These are phyloP conservation scores for Citrus trifoliata DNA, from an alignment of 345 rosid genomes.

Conservation along the genomic window DNA sequence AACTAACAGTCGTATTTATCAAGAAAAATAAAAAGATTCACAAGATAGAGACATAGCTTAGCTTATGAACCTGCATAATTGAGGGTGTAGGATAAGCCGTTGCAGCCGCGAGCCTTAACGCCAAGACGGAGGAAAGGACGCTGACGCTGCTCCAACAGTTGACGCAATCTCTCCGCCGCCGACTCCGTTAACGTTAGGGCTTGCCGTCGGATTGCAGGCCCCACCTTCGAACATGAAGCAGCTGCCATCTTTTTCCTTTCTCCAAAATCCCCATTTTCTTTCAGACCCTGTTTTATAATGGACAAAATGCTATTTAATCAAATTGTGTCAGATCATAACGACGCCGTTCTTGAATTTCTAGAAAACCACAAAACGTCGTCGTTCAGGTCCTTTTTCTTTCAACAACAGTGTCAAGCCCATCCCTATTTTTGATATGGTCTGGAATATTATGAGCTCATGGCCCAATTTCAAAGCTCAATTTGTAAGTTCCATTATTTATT, in stretches of 20 bases:
- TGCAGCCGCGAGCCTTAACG: constrained; percentile 85
- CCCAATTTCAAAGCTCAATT: too few species aligned
- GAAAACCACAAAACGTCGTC: neutral
- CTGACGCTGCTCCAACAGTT: constrained; percentile 68
- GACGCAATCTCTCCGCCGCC: constrained; percentile 64
- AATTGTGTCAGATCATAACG: too few species aligned
- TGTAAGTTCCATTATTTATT: too few species aligned
- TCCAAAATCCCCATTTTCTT: neutral
- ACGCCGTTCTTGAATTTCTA: neutral
- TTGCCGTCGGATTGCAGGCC: constrained; percentile 46
- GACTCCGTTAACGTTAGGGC: constrained; percentile 61
- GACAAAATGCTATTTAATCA: too few species aligned
- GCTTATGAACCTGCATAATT: constrained; percentile 59
- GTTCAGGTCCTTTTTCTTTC: too few species aligned
- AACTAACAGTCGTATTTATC: neutral
- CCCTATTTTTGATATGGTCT: too few species aligned
- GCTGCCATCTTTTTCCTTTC: constrained; percentile 1
- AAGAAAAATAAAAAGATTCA: neutral
- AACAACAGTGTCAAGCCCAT: too few species aligned
- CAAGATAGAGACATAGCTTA: neutral
- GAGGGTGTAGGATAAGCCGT: constrained; percentile 77
- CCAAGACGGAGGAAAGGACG: constrained; percentile 77
- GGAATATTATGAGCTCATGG: too few species aligned
- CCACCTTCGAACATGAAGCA: constrained; percentile 21
- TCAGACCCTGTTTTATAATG: neutral